Percentiles rank a stretch among this genome's conserved stretches.
Evolutionary conservation across 768 basidiomycete genomes (phyloP).

Genomic region (Postia placenta): DNA sequence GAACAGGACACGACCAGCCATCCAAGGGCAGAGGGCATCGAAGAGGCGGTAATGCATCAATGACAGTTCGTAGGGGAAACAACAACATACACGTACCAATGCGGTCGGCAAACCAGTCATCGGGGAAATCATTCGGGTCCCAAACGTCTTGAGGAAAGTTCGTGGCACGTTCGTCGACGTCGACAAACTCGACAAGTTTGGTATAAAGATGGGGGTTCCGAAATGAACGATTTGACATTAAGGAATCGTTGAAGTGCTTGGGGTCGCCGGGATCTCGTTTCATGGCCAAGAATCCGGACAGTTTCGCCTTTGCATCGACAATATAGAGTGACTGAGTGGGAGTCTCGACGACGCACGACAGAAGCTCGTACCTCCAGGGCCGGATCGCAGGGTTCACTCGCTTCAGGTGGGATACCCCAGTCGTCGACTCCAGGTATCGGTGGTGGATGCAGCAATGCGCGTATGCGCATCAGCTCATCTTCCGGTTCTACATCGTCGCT

Average conservation of each 20-base stretch:
- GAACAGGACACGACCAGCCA: too few relatives aligned
- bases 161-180: conserved; percentile 81
- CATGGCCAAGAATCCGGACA: conserved; percentile 69
- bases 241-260: conserved; percentile 92
- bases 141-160: conserved; percentile 75
- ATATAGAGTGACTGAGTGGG: neutral
- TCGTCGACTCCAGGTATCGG: conserved; percentile 58
- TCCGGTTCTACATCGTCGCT: neutral
- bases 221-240: conserved; percentile 90
- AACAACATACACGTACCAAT: conserved; percentile 52
- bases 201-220: conserved; percentile 96
- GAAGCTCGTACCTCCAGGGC: conserved; percentile 46
- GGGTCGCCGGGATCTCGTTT: conserved; percentile 58
- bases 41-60: neutral
- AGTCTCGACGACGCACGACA: neutral
- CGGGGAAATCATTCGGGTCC: conserved; percentile 56
- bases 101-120: conserved; percentile 71
- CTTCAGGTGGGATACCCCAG: conserved; percentile 72
- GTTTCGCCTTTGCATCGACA: conserved; percentile 35
- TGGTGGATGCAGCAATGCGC: conserved; percentile 53
- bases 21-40: neutral
- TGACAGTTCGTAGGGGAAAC: neutral
- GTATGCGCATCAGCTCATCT: conserved; percentile 46
- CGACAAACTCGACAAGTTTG: conserved; percentile 91
- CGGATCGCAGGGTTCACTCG: conserved; percentile 52